These are phyloP conservation scores for Pichia sp. DNA, from an alignment of 1,139 yeast genomes.

Conservation along the genomic window DNA sequence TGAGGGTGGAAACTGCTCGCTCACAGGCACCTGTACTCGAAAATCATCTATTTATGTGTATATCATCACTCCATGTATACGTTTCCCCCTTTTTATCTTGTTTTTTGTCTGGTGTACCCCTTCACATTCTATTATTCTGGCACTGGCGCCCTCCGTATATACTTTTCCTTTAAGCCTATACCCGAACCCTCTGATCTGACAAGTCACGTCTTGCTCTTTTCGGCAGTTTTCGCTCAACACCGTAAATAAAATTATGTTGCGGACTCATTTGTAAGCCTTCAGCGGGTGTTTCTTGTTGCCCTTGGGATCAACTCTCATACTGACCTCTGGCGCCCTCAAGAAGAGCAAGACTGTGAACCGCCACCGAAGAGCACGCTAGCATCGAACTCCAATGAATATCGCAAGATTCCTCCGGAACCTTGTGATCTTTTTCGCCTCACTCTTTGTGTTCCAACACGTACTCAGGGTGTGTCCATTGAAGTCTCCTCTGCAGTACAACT, in stretches of 20 bases:
- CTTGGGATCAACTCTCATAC: not conserved
- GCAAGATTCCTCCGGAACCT: constrained; percentile 7
- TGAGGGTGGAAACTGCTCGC: no score
- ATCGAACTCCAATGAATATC: constrained; percentile 10
- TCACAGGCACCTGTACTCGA: no score
- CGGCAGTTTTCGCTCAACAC: not conserved
- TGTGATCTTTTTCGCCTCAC: constrained; percentile 4
- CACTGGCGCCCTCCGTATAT: no score
- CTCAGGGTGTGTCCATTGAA: constrained; percentile 11
- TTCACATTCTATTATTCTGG: not conserved
- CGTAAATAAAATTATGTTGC: not conserved
- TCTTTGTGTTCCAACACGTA: constrained; percentile 12
- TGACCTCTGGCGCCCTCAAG: not conserved
- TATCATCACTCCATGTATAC: not conserved
- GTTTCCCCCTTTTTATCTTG: not conserved
- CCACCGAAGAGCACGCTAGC: not conserved
- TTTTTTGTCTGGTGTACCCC: not conserved
- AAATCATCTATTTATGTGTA: not conserved
- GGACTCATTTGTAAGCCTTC: not conserved
- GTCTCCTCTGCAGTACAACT: constrained; percentile 1
- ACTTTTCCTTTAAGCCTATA: not conserved
- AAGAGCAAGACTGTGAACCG: not conserved
- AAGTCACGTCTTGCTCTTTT: not conserved
- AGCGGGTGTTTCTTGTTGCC: not conserved
- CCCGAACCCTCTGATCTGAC: not conserved